Conservation (phyloP, 169 alveolate genomes). For the Plasmodium inui region DNA sequence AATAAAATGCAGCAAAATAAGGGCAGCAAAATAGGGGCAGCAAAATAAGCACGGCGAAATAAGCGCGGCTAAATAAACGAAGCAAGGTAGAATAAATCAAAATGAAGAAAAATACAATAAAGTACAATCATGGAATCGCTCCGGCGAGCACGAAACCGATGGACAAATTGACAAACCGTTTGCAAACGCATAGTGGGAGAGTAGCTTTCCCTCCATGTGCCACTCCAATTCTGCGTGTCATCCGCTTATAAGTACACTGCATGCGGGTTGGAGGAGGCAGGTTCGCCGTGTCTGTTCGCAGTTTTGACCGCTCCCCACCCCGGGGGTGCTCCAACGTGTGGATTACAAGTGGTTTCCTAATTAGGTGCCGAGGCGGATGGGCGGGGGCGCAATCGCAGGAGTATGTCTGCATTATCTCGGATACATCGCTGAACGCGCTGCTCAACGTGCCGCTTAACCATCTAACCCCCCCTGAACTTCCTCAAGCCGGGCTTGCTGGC, state of each 20-base stretch:
- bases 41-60: background rate
- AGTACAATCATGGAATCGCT: background rate
- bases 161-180: background rate
- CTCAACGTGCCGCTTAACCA: background rate
- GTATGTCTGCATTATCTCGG: background rate
- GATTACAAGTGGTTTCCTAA: too few species aligned
- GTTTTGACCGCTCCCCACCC: too few species aligned
- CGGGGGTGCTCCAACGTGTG: too few species aligned
- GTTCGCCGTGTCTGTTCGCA: too few species aligned
- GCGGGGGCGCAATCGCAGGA: background rate
- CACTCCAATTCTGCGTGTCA: background rate
- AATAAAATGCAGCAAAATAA: background rate
- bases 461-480: constrained; percentile 38
- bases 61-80: background rate
- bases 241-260: background rate
- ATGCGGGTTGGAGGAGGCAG: background rate
- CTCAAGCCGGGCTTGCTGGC: constrained; percentile 19
- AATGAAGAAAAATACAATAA: background rate
- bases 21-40: background rate
- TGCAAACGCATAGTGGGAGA: background rate
- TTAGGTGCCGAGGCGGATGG: too few species aligned
- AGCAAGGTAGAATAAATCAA: background rate
- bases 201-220: background rate
- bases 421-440: background rate
- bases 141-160: background rate